phyloP scores from a whole-genome alignment of 495 filamentous ascomycete genomes.

The Chlorociboria aeruginascens region DNA sequence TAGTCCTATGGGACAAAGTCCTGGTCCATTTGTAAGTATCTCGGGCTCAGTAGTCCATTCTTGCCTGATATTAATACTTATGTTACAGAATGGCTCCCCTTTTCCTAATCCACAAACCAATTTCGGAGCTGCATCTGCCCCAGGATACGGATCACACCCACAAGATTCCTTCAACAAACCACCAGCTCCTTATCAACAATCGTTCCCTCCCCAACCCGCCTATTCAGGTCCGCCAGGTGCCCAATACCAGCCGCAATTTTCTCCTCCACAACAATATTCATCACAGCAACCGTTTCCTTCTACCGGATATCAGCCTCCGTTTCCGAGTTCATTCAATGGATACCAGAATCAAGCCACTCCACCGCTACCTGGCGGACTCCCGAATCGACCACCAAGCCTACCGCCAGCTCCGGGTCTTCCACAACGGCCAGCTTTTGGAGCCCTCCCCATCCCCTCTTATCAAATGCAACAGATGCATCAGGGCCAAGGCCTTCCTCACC shows the following conservation, averaged over 20 bases:
- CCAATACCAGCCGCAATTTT: slow-evolving; percentile 18
- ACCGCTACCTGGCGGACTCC: slow-evolving; percentile 21
- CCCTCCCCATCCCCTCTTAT: slow-evolving; percentile 39
- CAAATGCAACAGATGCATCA: slow-evolving; percentile 56
- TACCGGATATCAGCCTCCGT: slow-evolving; percentile 7
- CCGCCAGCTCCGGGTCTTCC: slow-evolving; percentile 48
- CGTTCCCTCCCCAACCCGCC: slow-evolving; percentile 12
- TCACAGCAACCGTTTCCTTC: slow-evolving; percentile 14
- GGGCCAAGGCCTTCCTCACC: slow-evolving; percentile 32
- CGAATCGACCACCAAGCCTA: slow-evolving; percentile 36
- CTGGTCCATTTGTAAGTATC: slow-evolving; percentile 41
- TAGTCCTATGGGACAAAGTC: slow-evolving; percentile 44
- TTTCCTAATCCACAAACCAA: slow-evolving; percentile 20
- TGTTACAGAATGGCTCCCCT: slow-evolving; percentile 22
- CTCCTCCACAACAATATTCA: slow-evolving; percentile 14
- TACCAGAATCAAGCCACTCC: slow-evolving; percentile 30
- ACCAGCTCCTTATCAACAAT: slow-evolving; percentile 20
- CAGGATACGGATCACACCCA: slow-evolving; percentile 19
- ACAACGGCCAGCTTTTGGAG: slow-evolving; percentile 48
- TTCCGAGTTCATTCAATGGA: slow-evolving; percentile 31
- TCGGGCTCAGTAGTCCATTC: neutral
- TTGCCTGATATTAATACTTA: neutral
- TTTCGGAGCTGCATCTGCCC: slow-evolving; percentile 17
- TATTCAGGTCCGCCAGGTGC: slow-evolving; percentile 18
- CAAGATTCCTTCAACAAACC: slow-evolving; percentile 21